Conservation (phyloP, 192 early-diverging fungal genomes). For the Polychytrium aggregatum region DNA sequence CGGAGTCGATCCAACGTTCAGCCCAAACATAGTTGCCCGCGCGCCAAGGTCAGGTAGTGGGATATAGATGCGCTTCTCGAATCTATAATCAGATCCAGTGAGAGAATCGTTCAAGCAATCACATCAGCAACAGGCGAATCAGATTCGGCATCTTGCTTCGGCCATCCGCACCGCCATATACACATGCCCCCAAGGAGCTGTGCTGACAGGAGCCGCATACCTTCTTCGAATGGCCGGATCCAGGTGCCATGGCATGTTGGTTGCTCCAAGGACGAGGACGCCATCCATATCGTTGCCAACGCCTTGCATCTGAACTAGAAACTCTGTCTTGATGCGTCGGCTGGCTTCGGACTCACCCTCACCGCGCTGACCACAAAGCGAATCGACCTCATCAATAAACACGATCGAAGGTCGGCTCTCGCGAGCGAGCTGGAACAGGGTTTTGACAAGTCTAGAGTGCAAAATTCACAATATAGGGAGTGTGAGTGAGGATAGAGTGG, state of each 20-base stretch:
- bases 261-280: constrained; percentile 91
- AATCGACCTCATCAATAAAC: constrained; percentile 98
- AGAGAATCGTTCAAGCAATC: constrained; percentile 1
- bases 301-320: constrained; percentile 98
- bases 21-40: constrained; percentile 78
- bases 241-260: constrained; percentile 95
- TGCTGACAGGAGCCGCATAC: constrained; percentile 27
- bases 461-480: constrained; percentile 3
- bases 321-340: constrained; percentile 93
- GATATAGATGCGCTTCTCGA: constrained; percentile 97
- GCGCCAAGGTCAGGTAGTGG: constrained; percentile 86
- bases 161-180: too few relatives aligned
- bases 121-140: constrained; percentile 2
- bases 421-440: constrained; percentile 87
- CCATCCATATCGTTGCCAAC: constrained; percentile 92
- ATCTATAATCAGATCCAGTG: constrained; percentile 52
- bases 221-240: constrained; percentile 87
- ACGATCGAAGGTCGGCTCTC: constrained; percentile 92
- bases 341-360: constrained; percentile 95
- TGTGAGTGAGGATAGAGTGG: too few relatives aligned
- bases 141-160: too few relatives aligned
- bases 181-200: too few relatives aligned
- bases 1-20: constrained; percentile 89
- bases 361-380: constrained; percentile 86
- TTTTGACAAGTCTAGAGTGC: constrained; percentile 66